Evolutionary conservation across 306 rosid genomes (phyloP).

Genomic region (Prunus armeniaca): DNA sequence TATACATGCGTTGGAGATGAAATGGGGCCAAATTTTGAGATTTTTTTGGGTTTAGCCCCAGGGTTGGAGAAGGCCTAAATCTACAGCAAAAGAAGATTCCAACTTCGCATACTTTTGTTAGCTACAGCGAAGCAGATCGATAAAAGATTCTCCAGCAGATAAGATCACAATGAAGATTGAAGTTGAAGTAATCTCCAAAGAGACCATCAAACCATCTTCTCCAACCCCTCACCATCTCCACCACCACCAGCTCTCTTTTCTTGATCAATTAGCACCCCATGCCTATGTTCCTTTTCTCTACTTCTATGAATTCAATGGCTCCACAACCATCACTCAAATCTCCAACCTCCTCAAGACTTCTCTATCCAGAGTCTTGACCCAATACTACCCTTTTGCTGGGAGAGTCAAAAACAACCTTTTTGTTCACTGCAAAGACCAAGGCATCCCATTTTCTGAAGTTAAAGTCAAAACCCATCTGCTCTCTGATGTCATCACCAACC

Average conservation of each 20-base stretch:
- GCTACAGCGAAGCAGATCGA: too few relatives aligned
- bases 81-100: too few relatives aligned
- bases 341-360: slow-evolving; percentile 40
- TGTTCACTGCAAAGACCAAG: slow-evolving; percentile 46
- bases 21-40: too few relatives aligned
- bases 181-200: slow-evolving; percentile 18
- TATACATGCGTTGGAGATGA: too few relatives aligned
- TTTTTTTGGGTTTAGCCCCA: too few relatives aligned
- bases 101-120: too few relatives aligned
- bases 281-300: slow-evolving; percentile 21
- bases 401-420: slow-evolving; percentile 18
- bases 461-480: slow-evolving; percentile 28
- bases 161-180: slow-evolving; percentile 5
- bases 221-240: slow-evolving; percentile 29
- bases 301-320: slow-evolving; percentile 26
- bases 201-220: slow-evolving; percentile 22
- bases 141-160: too few relatives aligned
- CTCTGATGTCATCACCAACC: slow-evolving; percentile 28
- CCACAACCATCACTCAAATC: slow-evolving; percentile 35
- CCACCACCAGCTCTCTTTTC: slow-evolving; percentile 16
- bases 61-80: too few relatives aligned
- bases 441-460: slow-evolving; percentile 41
- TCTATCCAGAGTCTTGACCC: slow-evolving; percentile 35
- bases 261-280: slow-evolving; percentile 28
- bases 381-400: slow-evolving; percentile 47